Evolutionary conservation across 331 rosid genomes (phyloP), one percentile per base, ranked within the genome.

Genomic region (Stylosanthes scabra): DNA sequence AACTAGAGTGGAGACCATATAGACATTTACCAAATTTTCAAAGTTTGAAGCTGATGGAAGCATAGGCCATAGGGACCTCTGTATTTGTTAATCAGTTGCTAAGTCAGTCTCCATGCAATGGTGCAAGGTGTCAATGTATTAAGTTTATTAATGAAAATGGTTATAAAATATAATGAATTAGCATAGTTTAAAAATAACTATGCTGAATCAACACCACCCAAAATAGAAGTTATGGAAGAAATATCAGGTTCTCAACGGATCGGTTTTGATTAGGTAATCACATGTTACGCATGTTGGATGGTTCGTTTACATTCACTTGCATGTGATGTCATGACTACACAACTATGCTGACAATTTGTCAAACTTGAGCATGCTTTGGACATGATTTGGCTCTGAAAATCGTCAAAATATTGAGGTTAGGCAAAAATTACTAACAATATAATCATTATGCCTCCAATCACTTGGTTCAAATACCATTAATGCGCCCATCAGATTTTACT

Each of bases 321-420:
- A 5, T 31, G 37, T 31, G 3, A 56, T 20, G 37, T 20, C 59
- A 54, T 34, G 11, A 12, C 25, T 1, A 3, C 16, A 62, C 15
- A 72, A 63, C 41, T 51, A 28, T 51, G 71, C 37, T 63, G 34
- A 12, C 42, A 25, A 2, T 12, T 12, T 55, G 46, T 64, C 64
- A 52, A 63, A 12, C 64, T 52, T 9, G 25, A 56, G 61, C 67
- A 45, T 34, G 47, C 7, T 20, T 20, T 39, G 75, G 65, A 60
- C 58, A 60, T 39, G 70, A 77, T 47, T 77, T 76, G 51, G 59
- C 11, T 11, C 10, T 25, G 52, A 50, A 39, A 50, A 61, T 37
- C 20, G 11, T 13, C 15, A 10, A n/a, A 28, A 40, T 20, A 8
- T 11, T n/a, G 34, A 25, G 49, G 39, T 60, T 39, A 51, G 74